Evolutionary conservation across 2,329 filamentous ascomycete genomes (phyloP).

Genomic region (Trematosphaeria pertusa): DNA sequence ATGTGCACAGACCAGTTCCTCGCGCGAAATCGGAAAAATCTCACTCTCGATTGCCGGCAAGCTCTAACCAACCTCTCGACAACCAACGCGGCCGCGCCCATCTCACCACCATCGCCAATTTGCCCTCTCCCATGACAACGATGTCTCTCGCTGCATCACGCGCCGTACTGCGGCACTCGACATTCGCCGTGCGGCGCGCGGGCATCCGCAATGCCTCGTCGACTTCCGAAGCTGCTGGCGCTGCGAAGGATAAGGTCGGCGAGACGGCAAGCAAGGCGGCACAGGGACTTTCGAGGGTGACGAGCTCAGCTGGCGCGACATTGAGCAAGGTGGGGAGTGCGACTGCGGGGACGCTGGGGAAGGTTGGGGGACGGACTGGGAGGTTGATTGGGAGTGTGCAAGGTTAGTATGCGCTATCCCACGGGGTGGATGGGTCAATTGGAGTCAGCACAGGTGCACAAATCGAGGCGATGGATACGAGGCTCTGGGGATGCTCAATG

Average conservation of each 20-base stretch:
- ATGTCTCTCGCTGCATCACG: conserved; percentile 58
- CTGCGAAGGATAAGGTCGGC: conserved; percentile 56
- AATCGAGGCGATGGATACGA: neutral
- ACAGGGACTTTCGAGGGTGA: conserved; percentile 82
- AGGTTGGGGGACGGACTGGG: conserved; percentile 84
- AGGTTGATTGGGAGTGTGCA: conserved; percentile 80
- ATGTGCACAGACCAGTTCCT: no score
- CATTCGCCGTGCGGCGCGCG: conserved; percentile 50
- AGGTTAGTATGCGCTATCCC: conserved; percentile 67
- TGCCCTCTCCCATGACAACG: conserved; percentile 32
- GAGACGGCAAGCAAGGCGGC: conserved; percentile 79
- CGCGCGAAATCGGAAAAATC: no score
- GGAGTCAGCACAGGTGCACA: conserved; percentile 1
- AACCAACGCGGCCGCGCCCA: conserved; percentile 5
- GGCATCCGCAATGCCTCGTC: conserved; percentile 58
- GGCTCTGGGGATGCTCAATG: conserved; percentile 20
- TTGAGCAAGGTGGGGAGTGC: conserved; percentile 74
- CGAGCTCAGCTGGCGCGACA: conserved; percentile 79
- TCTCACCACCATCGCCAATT: conserved; percentile 13
- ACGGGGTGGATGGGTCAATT: conserved; percentile 15
- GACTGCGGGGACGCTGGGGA: conserved; percentile 58
- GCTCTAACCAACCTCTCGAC: conserved; percentile 18
- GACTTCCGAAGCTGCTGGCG: conserved; percentile 54
- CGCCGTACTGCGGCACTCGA: conserved; percentile 53
- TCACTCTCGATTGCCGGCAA: conserved; percentile 8